A percentile compares a stretch with the other conserved stretches of the same genome.
phyloP scores from a whole-genome alignment of 2,329 filamentous ascomycete genomes.

The Xylaria digitata region DNA sequence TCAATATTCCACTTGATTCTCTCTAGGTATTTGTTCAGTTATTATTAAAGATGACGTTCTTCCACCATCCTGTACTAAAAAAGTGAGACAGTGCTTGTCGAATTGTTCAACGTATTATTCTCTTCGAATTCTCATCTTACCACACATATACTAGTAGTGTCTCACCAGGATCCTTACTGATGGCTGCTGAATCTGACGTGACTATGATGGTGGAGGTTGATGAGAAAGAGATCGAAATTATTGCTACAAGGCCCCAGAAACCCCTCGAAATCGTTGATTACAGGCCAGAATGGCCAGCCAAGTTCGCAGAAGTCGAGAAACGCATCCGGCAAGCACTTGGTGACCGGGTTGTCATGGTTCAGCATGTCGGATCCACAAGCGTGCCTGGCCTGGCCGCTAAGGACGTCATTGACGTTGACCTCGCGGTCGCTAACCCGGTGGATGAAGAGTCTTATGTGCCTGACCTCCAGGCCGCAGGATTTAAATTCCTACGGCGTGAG shows the following conservation, averaged over 20 bases:
- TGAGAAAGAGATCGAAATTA: conserved; percentile 16
- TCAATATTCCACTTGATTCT: not conserved
- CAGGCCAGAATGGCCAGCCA: conserved; percentile 31
- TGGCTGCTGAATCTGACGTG: conserved; percentile 19
- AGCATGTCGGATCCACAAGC: conserved; percentile 38
- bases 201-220: conserved; percentile 16
- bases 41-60: not conserved
- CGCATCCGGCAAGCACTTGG: conserved; percentile 32
- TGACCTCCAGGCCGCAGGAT: conserved; percentile 33
- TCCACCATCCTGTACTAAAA: not conserved
- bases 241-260: conserved; percentile 24
- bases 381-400: conserved; percentile 37
- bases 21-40: not conserved
- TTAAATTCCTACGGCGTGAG: conserved; percentile 32
- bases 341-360: conserved; percentile 12
- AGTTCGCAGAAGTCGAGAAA: conserved; percentile 30
- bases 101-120: not conserved
- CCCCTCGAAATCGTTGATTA: conserved; percentile 37
- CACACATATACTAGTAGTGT: not conserved
- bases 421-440: conserved; percentile 28
- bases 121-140: not conserved
- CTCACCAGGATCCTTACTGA: not conserved
- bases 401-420: conserved; percentile 36
- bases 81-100: not conserved
- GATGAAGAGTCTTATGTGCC: conserved; percentile 35